Conservation (phyloP, 352 stramenopile species). For the Pythium vanterpoolii region DNA sequence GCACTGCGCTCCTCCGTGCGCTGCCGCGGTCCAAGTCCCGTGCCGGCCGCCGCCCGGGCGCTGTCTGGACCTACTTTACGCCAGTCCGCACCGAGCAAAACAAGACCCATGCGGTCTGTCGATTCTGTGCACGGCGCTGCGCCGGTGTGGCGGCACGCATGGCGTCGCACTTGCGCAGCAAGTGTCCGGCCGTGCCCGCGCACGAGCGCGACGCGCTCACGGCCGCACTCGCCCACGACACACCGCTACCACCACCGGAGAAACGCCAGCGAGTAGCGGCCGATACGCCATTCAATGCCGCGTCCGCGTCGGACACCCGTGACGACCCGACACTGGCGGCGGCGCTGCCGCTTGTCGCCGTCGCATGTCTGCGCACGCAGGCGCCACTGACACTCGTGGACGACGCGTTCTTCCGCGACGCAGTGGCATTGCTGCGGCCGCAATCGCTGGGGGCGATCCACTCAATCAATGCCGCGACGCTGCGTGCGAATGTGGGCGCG, state of each 20-base stretch:
- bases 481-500: constrained; percentile 25
- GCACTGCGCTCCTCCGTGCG: not conserved
- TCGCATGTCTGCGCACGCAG: constrained; percentile 38
- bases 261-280: constrained; percentile 5
- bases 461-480: constrained; percentile 14
- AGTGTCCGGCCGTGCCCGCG: constrained; percentile 34
- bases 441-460: constrained; percentile 12
- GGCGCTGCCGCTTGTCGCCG: constrained; percentile 38
- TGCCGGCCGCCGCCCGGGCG: constrained; percentile 35
- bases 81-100: constrained; percentile 38
- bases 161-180: constrained; percentile 39
- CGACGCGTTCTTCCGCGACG: constrained; percentile 33
- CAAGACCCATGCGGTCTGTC: constrained; percentile 45
- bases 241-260: not conserved
- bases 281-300: too few relatives aligned
- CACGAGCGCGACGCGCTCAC: constrained; percentile 26
- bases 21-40: not conserved
- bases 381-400: constrained; percentile 36
- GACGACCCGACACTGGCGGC: not conserved
- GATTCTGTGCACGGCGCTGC: constrained; percentile 42
- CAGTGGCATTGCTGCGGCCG: constrained; percentile 27
- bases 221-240: constrained; percentile 1
- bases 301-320: too few relatives aligned
- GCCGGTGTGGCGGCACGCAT: constrained; percentile 51
- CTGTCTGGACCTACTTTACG: constrained; percentile 53